Base-by-base conservation (phyloP, 1,284 basidiomycete species). In the Inonotus obliquus region DNA sequence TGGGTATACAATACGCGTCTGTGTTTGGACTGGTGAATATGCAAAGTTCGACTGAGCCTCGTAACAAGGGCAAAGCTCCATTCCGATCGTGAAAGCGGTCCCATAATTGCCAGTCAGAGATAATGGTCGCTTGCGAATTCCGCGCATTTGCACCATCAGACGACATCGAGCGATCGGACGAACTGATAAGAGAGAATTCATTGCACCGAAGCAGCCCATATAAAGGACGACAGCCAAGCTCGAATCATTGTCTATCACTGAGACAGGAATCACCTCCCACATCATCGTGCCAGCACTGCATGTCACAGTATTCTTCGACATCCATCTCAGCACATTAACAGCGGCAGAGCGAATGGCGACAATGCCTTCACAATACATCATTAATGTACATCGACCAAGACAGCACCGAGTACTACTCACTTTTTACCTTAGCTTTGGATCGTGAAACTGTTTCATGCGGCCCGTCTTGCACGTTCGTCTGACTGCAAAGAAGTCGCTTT, bases 401-500 rank as follows among this genome's bases (percentile, higher is more conserved):
- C 0, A 41, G n/a, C 4, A 38, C 25, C 19, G 10, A 21, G 4
- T 5, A 41, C 19, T 10, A 41, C 54, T 35, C 19, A 55, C 62
- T 59, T 63, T 63, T 32, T 61, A 63, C n/a, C 55, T 60, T 3
- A 59, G 41, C 23, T 57, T 44, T 14, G 62, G 62, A 3, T 49
- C 58, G 14, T 48, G 60, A 45, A n/a, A 47, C 41, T 23, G 61
- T 19, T 17, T 57, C 62, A 13, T 37, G n/a, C 13, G 61, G 49
- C 54, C 59, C 61, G 4, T 49, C 59, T 32, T 29, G 51, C 7
- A 63, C 48, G 17, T 63, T 59, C n/a, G 62, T 54, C n/a, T 35
- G 21, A 27, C 56, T 19, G 62, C 58, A 37, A 63, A 63, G 54
- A 63, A 63, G 11, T 38, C 37, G 27, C 52, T 57, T 53, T 61